Conservation (phyloP, 139 green algal species). For the Mesotaenium endlicherianum region DNA sequence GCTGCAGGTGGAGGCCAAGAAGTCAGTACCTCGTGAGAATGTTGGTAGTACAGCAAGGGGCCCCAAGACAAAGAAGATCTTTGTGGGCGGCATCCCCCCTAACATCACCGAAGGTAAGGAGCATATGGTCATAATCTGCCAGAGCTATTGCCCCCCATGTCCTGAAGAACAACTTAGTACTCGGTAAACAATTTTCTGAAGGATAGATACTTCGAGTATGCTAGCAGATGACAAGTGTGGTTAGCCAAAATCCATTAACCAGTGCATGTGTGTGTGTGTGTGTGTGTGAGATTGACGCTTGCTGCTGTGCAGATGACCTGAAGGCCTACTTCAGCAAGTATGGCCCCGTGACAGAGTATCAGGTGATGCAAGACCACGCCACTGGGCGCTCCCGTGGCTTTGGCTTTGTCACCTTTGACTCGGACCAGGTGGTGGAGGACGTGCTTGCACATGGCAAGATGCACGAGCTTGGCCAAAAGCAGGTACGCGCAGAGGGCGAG, state of each 20-base stretch:
- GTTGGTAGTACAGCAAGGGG: conserved; percentile 26
- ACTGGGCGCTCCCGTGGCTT: conserved; percentile 90
- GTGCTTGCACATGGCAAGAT: conserved; percentile 79
- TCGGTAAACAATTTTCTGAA: too few relatives aligned
- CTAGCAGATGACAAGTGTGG: too few relatives aligned
- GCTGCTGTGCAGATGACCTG: conserved; percentile 46
- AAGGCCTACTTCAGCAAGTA: conserved; percentile 79
- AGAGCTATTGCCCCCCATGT: too few relatives aligned
- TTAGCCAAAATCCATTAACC: too few relatives aligned
- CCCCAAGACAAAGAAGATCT: conserved; percentile 52
- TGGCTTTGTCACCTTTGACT: conserved; percentile 92
- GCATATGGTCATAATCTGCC: too few relatives aligned
- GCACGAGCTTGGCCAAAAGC: conserved; percentile 89
- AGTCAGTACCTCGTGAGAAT: conserved; percentile 44
- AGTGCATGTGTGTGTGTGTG: background rate
- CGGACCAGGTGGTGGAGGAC: conserved; percentile 80
- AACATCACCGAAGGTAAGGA: conserved; percentile 45
- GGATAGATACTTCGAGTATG: too few relatives aligned
- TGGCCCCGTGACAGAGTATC: conserved; percentile 74
- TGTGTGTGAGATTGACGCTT: too few relatives aligned
- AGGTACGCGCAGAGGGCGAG: conserved; percentile 19
- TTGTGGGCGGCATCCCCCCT: conserved; percentile 43
- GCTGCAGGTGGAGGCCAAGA: conserved; percentile 55
- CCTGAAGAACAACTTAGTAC: too few relatives aligned
- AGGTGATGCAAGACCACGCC: conserved; percentile 95